Evolutionary conservation across 176 grass and related monocot genomes (phyloP).

Genomic region (Oryza officinalis): DNA sequence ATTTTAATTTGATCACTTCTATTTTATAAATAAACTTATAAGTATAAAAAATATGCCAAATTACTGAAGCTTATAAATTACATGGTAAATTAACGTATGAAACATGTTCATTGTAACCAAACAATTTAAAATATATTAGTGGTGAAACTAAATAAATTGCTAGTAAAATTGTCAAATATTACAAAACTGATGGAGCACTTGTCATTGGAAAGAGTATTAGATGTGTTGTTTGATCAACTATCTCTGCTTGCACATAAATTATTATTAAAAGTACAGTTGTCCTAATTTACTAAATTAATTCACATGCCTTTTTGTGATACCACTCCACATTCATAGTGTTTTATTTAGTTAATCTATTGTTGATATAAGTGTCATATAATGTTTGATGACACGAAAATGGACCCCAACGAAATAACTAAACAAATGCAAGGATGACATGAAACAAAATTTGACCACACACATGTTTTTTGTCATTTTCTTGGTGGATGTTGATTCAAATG

Average conservation of each 20-base stretch:
- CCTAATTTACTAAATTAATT: background rate
- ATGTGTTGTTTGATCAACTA: background rate
- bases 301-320: background rate
- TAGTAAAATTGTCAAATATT: too few species aligned
- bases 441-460: background rate
- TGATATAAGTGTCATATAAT: background rate
- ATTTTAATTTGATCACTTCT: too few species aligned
- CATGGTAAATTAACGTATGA: background rate
- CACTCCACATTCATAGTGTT: background rate
- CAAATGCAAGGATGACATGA: background rate
- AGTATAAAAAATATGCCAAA: too few species aligned
- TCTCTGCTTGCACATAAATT: background rate
- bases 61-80: too few species aligned
- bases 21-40: too few species aligned
- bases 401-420: background rate
- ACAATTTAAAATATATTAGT: background rate
- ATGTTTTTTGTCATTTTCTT: background rate
- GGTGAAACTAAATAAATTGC: background rate
- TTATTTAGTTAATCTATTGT: background rate
- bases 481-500: background rate
- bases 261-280: background rate
- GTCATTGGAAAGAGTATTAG: background rate
- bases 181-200: background rate
- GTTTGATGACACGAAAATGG: background rate
- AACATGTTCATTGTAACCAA: background rate